Percentiles rank a stretch among this genome's conserved stretches.
phyloP scores from a whole-genome alignment of 129 eudicot genomes.

The Sambucus nigra region DNA sequence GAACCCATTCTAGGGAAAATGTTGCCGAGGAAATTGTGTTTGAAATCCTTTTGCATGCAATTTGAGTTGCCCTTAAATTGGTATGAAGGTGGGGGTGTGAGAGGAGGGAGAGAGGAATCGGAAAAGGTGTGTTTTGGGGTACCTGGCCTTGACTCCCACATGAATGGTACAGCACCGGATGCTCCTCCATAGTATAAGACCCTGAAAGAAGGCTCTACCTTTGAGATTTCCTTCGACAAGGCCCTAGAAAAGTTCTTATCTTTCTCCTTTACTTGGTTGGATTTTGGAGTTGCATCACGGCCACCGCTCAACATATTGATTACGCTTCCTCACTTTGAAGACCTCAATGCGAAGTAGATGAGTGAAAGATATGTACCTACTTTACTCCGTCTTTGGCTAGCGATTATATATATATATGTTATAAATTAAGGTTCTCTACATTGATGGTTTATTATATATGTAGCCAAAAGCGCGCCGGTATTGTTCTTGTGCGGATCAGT shows the following conservation, averaged over 20 bases:
- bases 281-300: background rate
- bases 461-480: no score
- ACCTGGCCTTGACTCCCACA: constrained; percentile 83
- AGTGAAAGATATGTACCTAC: background rate
- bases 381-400: background rate
- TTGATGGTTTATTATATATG: background rate
- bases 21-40: constrained; percentile 22
- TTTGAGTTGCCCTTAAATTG: constrained; percentile 3
- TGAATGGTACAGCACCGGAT: constrained; percentile 61
- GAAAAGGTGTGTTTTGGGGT: constrained; percentile 55
- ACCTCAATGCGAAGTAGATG: background rate
- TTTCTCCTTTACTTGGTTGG: constrained; percentile 5
- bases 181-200: constrained; percentile 58
- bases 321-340: background rate
- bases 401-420: background rate
- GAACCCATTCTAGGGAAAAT: constrained; percentile 14
- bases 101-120: constrained; percentile 45
- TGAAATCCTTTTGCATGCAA: constrained; percentile 12
- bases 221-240: constrained; percentile 20
- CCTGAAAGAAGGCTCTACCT: constrained; percentile 47
- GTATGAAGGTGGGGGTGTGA: constrained; percentile 76
- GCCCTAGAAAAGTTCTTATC: background rate
- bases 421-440: background rate
- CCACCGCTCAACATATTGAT: background rate
- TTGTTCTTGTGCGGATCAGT: no score